phyloP scores from a whole-genome alignment of 2,329 filamentous ascomycete species.

The Alternaria longipes region DNA sequence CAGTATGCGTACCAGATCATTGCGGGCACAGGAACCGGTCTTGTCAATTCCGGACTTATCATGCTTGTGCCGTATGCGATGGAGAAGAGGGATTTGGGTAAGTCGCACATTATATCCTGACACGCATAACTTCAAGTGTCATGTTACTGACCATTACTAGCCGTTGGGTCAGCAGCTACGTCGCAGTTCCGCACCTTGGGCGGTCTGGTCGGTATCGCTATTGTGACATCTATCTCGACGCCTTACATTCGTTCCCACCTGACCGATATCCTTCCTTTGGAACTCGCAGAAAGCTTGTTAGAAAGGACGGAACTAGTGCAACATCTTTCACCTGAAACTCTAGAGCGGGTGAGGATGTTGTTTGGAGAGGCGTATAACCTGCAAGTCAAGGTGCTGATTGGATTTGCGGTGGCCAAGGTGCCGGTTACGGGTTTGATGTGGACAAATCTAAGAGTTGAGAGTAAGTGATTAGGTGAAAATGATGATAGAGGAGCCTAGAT shows the following conservation, averaged over 20 bases:
- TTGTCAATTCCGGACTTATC: constrained; percentile 13
- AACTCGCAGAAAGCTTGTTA: constrained; percentile 1
- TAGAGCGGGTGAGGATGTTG: neutral
- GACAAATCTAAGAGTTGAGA: constrained; percentile 10
- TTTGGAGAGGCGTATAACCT: constrained; percentile 24
- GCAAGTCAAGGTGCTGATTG: constrained; percentile 25
- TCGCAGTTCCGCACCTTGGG: constrained; percentile 24
- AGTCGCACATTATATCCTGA: neutral
- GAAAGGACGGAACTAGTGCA: constrained; percentile 14
- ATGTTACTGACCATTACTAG: constrained; percentile 3
- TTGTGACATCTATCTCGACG: constrained; percentile 17
- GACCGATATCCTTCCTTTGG: constrained; percentile 4
- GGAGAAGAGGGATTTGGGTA: constrained; percentile 27
- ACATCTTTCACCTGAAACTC: neutral
- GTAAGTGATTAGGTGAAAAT: neutral
- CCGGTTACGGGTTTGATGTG: constrained; percentile 22
- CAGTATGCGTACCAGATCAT: constrained; percentile 29
- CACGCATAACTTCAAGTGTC: neutral
- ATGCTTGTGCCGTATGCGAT: constrained; percentile 18
- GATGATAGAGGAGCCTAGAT: neutral
- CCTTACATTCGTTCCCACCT: constrained; percentile 18
- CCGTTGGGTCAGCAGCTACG: constrained; percentile 16
- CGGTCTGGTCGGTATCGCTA: constrained; percentile 17
- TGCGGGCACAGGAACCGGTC: constrained; percentile 21
- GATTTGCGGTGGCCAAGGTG: constrained; percentile 21